A percentile compares a stretch with the other conserved stretches of the same genome.
phyloP scores from a whole-genome alignment of 2,329 filamentous ascomycete species.

The Ceratocystis variospora region DNA sequence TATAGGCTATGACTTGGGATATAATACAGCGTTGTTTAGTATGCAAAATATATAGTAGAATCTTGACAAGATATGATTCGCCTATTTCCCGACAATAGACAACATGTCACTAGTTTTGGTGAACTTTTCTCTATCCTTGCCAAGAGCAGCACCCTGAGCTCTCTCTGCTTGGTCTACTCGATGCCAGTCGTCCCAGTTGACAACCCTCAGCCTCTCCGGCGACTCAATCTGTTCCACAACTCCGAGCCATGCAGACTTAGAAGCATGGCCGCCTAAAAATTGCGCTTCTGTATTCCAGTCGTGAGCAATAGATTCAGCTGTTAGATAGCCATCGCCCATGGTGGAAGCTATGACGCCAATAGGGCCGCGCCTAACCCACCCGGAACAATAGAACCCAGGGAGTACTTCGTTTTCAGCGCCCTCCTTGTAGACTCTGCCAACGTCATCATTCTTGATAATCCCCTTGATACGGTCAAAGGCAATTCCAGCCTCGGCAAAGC shows the following conservation, averaged over 20 bases:
- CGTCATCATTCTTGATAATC: slow-evolving; percentile 67
- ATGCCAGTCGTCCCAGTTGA: slow-evolving; percentile 75
- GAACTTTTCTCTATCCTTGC: slow-evolving; percentile 68
- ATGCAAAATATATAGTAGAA: slow-evolving; percentile 1
- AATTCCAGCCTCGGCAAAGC: slow-evolving; percentile 58
- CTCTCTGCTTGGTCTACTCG: slow-evolving; percentile 70
- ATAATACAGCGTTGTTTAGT: background rate
- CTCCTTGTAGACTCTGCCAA: slow-evolving; percentile 49
- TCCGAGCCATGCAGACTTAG: slow-evolving; percentile 56
- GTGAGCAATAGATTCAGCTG: slow-evolving; percentile 66
- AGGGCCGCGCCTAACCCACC: slow-evolving; percentile 91
- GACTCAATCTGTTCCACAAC: slow-evolving; percentile 41
- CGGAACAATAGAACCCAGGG: slow-evolving; percentile 77
- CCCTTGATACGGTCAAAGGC: slow-evolving; percentile 63
- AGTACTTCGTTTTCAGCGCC: slow-evolving; percentile 26
- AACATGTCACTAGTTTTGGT: slow-evolving; percentile 46
- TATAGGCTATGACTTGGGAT: background rate
- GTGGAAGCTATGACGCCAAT: slow-evolving; percentile 93
- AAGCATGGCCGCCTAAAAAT: slow-evolving; percentile 27
- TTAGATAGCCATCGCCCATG: slow-evolving; percentile 86
- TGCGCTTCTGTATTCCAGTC: slow-evolving; percentile 48
- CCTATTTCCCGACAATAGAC: slow-evolving; percentile 25
- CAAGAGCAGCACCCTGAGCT: slow-evolving; percentile 46
- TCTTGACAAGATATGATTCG: background rate
- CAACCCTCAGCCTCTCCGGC: slow-evolving; percentile 28